These are phyloP conservation scores for Penicillium sumatraense DNA, from an alignment of 2,329 filamentous ascomycete genomes.

Conservation along the genomic window DNA sequence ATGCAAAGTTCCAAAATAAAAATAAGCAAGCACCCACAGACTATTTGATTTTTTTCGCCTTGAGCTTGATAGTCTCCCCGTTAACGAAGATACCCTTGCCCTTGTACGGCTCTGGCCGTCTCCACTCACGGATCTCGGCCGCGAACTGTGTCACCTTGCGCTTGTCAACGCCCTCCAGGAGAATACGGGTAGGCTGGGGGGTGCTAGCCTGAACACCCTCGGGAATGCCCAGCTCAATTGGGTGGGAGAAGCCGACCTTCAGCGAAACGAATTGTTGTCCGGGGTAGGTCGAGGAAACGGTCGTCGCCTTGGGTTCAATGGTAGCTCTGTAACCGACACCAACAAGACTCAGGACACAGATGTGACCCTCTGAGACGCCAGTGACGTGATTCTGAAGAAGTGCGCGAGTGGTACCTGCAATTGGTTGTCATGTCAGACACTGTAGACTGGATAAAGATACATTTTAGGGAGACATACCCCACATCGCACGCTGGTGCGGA, in stretches of 20 bases:
- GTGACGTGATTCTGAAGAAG: slow-evolving; percentile 90
- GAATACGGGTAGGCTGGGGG: slow-evolving; percentile 86
- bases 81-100: slow-evolving; percentile 99
- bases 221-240: slow-evolving; percentile 86
- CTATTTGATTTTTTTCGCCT: slow-evolving; percentile 97
- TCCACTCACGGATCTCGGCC: slow-evolving; percentile 84
- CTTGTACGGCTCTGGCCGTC: slow-evolving; percentile 95
- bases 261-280: slow-evolving; percentile 89
- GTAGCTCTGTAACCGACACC: slow-evolving; percentile 94
- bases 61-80: slow-evolving; percentile 95
- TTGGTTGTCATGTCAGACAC: slow-evolving; percentile 3
- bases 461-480: slow-evolving; percentile 81
- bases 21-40: slow-evolving; percentile 18
- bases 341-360: slow-evolving; percentile 87
- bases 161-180: slow-evolving; percentile 86
- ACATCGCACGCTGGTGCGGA: slow-evolving; percentile 88
- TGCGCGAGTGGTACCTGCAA: slow-evolving; percentile 80
- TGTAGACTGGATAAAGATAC: too few species aligned
- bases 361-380: slow-evolving; percentile 95
- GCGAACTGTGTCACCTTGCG: slow-evolving; percentile 90
- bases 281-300: slow-evolving; percentile 68
- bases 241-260: slow-evolving; percentile 96
- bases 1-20: slow-evolving; percentile 30
- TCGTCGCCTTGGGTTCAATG: slow-evolving; percentile 75
- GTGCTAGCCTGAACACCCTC: slow-evolving; percentile 81